These are phyloP conservation scores for Fonsecaea pugnacius DNA, from an alignment of 2,329 filamentous ascomycete genomes.

Conservation along the genomic window DNA sequence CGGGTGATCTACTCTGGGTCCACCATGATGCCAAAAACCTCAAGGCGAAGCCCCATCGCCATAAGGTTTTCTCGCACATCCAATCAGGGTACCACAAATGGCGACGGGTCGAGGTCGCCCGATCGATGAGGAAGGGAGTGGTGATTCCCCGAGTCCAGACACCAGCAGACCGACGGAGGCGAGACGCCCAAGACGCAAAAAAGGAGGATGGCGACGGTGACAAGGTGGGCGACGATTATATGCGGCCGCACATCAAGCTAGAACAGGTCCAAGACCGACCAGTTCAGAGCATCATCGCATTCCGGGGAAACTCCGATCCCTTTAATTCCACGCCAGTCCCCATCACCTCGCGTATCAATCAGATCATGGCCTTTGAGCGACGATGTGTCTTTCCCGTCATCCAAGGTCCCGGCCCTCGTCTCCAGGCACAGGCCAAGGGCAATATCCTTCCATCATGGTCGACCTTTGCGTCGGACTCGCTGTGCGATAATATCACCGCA, in stretches of 20 bases:
- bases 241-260: neutral
- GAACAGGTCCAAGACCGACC: neutral
- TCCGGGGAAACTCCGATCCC: conserved; percentile 8
- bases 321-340: conserved; percentile 6
- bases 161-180: neutral
- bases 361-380: conserved; percentile 13
- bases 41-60: conserved; percentile 7
- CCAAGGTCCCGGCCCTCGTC: conserved; percentile 3
- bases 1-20: conserved; percentile 9
- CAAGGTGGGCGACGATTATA: neutral
- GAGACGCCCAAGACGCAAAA: neutral
- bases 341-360: conserved; percentile 5
- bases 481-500: conserved; percentile 8
- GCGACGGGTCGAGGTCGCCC: conserved; percentile 3
- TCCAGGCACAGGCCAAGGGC: conserved; percentile 6
- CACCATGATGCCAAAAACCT: conserved; percentile 11
- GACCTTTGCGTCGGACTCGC: conserved; percentile 9
- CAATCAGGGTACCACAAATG: conserved; percentile 13
- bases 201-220: neutral
- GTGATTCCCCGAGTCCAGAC: neutral
- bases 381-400: conserved; percentile 13
- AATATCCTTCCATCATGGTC: conserved; percentile 15
- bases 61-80: conserved; percentile 15
- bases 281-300: conserved; percentile 6
- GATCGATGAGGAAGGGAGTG: conserved; percentile 9